These are phyloP conservation scores for Asterella californica DNA, from an alignment of 225 moss, liverwort and hornwort species.

Conservation along the genomic window DNA sequence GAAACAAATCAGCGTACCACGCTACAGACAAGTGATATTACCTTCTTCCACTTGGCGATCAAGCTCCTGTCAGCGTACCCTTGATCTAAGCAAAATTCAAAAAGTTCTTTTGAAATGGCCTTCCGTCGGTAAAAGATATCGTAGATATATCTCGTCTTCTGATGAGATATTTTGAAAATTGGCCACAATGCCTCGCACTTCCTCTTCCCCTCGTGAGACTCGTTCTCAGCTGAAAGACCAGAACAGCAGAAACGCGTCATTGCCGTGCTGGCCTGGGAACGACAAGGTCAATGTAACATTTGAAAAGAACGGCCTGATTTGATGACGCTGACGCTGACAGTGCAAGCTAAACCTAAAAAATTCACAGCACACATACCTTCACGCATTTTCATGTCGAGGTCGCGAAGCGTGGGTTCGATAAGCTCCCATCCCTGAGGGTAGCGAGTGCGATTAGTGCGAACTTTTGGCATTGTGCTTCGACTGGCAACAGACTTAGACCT, in stretches of 20 bases:
- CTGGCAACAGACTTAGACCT: no score
- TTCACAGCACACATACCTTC: conserved; percentile 64
- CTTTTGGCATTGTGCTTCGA: conserved; percentile 68
- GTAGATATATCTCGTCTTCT: conserved; percentile 94
- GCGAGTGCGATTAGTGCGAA: conserved; percentile 91
- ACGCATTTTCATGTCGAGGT: conserved; percentile 93
- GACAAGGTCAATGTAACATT: neutral
- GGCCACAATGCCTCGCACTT: conserved; percentile 99
- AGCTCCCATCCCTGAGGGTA: conserved; percentile 99
- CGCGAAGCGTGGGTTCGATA: conserved; percentile 96
- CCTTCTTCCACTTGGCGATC: conserved; percentile 99
- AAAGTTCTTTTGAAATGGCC: conserved; percentile 86
- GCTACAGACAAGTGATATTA: conserved; percentile 9
- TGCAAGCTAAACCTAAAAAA: neutral
- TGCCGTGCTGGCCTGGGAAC: no score
- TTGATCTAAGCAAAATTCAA: conserved; percentile 95
- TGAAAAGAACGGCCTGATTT: neutral
- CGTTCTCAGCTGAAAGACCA: conserved; percentile 81
- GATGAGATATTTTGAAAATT: conserved; percentile 94
- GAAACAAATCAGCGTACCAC: neutral
- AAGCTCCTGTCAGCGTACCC: conserved; percentile 94
- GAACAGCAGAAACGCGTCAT: neutral
- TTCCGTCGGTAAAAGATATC: conserved; percentile 93
- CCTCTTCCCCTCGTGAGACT: conserved; percentile 97
- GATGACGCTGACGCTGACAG: neutral